phyloP scores from a whole-genome alignment of 2,329 filamentous ascomycete genomes.

The Curvularia eragrostidis region DNA sequence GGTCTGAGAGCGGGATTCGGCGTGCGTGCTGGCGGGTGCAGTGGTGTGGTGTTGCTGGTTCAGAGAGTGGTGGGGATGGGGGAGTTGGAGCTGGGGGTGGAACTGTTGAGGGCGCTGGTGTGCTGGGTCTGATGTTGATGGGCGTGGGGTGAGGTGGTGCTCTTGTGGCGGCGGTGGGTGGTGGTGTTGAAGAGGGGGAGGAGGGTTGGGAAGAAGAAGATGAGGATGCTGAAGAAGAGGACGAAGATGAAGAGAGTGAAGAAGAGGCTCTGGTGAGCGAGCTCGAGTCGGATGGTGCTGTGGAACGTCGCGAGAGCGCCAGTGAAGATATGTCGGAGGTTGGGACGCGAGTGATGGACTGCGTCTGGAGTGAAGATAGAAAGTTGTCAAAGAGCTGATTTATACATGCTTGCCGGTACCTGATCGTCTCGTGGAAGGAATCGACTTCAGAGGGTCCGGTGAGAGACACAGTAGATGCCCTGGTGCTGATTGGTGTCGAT shows the following conservation, averaged over 20 bases:
- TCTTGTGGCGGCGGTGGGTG: neutral
- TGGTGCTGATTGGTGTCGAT: neutral
- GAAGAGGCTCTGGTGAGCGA: neutral
- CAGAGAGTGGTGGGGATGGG: neutral
- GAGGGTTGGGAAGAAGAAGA: neutral
- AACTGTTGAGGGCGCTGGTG: neutral
- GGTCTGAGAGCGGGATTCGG: conserved; percentile 22
- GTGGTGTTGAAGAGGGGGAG: neutral
- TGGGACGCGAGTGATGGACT: neutral
- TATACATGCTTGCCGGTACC: neutral
- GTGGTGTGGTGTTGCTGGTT: neutral
- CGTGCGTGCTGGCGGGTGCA: conserved; percentile 23
- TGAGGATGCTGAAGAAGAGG: neutral
- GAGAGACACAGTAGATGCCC: neutral
- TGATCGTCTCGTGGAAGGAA: neutral
- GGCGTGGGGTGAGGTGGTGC: neutral
- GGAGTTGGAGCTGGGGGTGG: neutral
- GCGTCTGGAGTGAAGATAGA: neutral
- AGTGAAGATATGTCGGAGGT: neutral
- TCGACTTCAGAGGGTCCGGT: neutral
- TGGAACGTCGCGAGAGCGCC: neutral
- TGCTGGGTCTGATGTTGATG: neutral
- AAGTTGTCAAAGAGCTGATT: neutral
- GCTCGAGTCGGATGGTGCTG: neutral
- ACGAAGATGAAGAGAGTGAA: neutral